These are phyloP conservation scores for Saturnispora diversa DNA, from an alignment of 805 yeast species.

Conservation along the genomic window DNA sequence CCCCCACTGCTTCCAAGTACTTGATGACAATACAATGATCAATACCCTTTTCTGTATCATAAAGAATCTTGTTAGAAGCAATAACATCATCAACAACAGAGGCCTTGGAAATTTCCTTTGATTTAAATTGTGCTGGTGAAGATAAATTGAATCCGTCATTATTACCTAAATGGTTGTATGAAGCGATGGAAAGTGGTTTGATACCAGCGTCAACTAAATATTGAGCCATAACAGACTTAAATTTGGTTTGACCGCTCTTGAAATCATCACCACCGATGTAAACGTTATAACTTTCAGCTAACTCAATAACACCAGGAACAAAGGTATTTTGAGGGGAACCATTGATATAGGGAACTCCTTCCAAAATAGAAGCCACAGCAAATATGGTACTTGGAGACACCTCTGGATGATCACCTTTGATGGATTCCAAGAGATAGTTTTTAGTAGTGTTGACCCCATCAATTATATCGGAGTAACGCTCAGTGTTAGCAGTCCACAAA, in stretches of 20 bases:
- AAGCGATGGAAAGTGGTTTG: constrained; percentile 88
- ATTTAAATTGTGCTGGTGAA: constrained; percentile 88
- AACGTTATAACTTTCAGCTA: constrained; percentile 67
- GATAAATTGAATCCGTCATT: constrained; percentile 90
- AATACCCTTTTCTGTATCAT: constrained; percentile 75
- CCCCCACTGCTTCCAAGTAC: constrained; percentile 91
- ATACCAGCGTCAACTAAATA: constrained; percentile 96
- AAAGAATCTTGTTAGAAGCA: constrained; percentile 75
- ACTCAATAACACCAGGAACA: constrained; percentile 88
- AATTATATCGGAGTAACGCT: constrained; percentile 73
- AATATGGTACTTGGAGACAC: constrained; percentile 89
- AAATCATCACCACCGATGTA: constrained; percentile 97
- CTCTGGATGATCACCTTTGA: constrained; percentile 74
- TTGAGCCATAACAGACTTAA: constrained; percentile 94
- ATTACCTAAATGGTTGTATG: constrained; percentile 93
- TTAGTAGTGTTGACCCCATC: constrained; percentile 83
- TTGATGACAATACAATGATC: constrained; percentile 96
- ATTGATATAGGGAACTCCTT: constrained; percentile 81
- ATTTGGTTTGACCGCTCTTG: constrained; percentile 92
- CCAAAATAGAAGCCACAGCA: constrained; percentile 88
- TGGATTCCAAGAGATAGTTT: constrained; percentile 63
- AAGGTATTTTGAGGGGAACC: constrained; percentile 98
- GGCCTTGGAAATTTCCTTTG: constrained; percentile 89
- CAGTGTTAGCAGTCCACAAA: constrained; percentile 97
- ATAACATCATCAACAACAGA: constrained; percentile 93